These are phyloP conservation scores for Silene coronaria DNA, from an alignment of 179 eudicot genomes.

Conservation along the genomic window DNA sequence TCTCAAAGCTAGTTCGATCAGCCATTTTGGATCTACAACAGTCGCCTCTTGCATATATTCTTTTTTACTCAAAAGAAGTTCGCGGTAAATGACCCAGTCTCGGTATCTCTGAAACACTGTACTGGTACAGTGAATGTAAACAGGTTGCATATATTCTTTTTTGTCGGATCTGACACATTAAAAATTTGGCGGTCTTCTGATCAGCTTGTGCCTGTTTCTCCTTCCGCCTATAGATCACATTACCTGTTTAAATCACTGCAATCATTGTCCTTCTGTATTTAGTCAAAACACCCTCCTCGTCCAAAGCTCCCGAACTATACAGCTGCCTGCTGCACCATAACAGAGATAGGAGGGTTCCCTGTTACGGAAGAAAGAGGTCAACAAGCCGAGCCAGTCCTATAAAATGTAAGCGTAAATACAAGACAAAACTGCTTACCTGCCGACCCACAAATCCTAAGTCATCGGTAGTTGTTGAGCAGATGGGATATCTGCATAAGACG, in stretches of 20 bases:
- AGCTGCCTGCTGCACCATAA: constrained; percentile 88
- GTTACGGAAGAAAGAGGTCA: no score
- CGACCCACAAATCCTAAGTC: no score
- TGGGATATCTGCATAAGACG: no score
- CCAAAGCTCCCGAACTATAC: constrained; percentile 82
- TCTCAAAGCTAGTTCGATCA: constrained; percentile 79
- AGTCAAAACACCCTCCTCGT: constrained; percentile 90
- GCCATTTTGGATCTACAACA: constrained; percentile 87
- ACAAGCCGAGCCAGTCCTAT: no score
- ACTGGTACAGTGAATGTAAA: constrained; percentile 85
- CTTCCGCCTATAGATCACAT: constrained; percentile 78
- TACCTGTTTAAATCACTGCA: constrained; percentile 94
- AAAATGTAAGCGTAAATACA: no score
- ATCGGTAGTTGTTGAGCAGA: no score
- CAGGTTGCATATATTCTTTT: constrained; percentile 42
- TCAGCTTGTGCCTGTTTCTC: constrained; percentile 98
- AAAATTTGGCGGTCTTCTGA: constrained; percentile 88
- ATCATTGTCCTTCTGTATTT: constrained; percentile 88
- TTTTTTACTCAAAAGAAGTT: constrained; percentile 88
- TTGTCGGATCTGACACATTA: constrained; percentile 27
- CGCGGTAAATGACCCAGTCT: constrained; percentile 92
- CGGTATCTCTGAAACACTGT: constrained; percentile 90
- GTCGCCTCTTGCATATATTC: constrained; percentile 92
- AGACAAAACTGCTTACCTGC: no score
- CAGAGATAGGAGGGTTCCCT: constrained; percentile 56